Evolutionary conservation across 441 rosid species (phyloP), one percentile per base, ranked within the genome.

Genomic region (Flueggea neowawraea): DNA sequence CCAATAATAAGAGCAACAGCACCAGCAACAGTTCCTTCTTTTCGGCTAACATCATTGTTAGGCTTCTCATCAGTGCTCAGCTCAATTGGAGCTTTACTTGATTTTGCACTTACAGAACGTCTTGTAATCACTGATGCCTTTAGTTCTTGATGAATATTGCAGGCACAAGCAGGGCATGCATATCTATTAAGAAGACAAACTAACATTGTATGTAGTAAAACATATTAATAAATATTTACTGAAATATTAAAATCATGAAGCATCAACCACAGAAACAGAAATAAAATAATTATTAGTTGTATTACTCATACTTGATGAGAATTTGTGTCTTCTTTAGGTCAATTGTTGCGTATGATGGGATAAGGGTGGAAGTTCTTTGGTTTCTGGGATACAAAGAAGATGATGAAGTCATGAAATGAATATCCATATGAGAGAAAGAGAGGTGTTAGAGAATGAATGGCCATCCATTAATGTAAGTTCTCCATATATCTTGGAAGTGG

Each of bases 1-100:
- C 89, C 87, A 57, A 86, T 64, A 36, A 86, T 72, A 57, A 86
- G 80, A 22, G 89, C 86, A 62, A 78, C 80, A 7, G 89, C 92
- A 8, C 89, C 86, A 17, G 65, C 75, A 12, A 82, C 54, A 1
- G 71, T 82, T 63, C 92, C 92, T 56, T 82, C 79, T 60, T 75
- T 77, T 55, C 72, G 58, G 57, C 32, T 47, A 14, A 10, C 63
- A 31, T 59, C 48, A 6, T 43, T 12, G 22, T 15, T 14, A 12
- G n/a, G 59, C 12, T 54, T 33, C 44, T 44, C 28, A 15, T 64
- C 76, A 0, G 63, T 70, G 12, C 54, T 48, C 33, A 28, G 3
- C 45, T 66, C 58, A 39, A 59, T 8, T 0, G 61, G 47, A 68
- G 52, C 71, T 68, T 54, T 73, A 57, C 60, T 65, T 22, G 68